These are phyloP conservation scores for Fonsecaea erecta DNA, from an alignment of 2,329 filamentous ascomycete genomes.

Conservation along the genomic window DNA sequence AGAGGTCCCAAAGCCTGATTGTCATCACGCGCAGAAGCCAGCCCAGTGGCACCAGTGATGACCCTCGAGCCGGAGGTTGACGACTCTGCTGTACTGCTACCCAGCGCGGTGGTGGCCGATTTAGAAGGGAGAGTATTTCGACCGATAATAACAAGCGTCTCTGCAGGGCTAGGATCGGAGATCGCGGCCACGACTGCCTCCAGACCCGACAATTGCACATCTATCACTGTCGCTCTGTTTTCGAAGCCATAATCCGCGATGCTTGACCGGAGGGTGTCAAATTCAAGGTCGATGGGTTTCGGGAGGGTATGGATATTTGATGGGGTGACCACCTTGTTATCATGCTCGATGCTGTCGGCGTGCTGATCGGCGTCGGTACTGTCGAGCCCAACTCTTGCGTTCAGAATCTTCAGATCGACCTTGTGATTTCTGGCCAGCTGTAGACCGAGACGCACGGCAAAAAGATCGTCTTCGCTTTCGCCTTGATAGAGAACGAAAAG, in stretches of 20 bases:
- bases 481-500: conserved; percentile 81
- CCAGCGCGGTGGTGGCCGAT: neutral
- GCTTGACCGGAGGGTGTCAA: conserved; percentile 16
- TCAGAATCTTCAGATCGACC: conserved; percentile 50
- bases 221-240: conserved; percentile 21
- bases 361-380: conserved; percentile 15
- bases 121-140: neutral
- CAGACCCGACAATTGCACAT: conserved; percentile 31
- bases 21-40: conserved; percentile 27
- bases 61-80: conserved; percentile 9
- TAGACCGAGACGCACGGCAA: conserved; percentile 78
- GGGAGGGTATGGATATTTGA: conserved; percentile 1
- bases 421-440: conserved; percentile 80
- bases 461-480: conserved; percentile 78
- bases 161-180: conserved; percentile 25
- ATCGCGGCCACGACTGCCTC: conserved; percentile 46
- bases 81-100: neutral
- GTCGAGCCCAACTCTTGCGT: neutral
- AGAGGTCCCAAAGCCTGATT: conserved; percentile 53
- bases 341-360: neutral
- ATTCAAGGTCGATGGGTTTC: conserved; percentile 21
- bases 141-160: conserved; percentile 26
- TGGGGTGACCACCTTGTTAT: neutral
- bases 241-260: conserved; percentile 11
- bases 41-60: neutral